A percentile compares a stretch with the other conserved stretches of the same genome.
phyloP scores from a whole-genome alignment of 257 asterid genomes.

The Nicotiana knightiana region DNA sequence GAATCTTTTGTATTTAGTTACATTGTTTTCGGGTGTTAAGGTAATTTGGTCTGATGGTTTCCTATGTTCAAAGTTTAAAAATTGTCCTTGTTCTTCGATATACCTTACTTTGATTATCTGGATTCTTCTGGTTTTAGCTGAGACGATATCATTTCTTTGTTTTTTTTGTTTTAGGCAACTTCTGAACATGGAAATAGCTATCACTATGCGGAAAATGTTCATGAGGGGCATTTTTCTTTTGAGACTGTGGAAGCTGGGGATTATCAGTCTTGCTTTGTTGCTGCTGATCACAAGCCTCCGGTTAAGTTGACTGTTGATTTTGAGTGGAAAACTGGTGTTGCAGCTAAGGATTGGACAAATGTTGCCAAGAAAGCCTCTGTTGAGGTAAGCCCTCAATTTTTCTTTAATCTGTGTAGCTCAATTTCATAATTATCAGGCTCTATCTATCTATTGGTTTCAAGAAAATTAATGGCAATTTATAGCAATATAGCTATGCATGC shows the following conservation, averaged over 20 bases:
- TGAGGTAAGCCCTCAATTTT: slow-evolving; percentile 46
- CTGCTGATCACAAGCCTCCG: slow-evolving; percentile 64
- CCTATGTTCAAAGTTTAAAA: not conserved
- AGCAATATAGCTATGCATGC: not conserved
- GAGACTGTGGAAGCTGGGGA: slow-evolving; percentile 81
- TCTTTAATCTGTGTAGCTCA: slow-evolving; percentile 7
- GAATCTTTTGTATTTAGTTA: not conserved
- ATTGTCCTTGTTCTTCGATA: not conserved
- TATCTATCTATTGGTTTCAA: not conserved
- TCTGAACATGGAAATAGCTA: slow-evolving; percentile 71
- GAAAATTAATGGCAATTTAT: not conserved
- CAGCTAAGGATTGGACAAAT: slow-evolving; percentile 88
- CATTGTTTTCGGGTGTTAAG: not conserved
- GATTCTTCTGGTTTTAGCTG: not conserved
- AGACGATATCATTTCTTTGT: not conserved
- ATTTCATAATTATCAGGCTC: not conserved
- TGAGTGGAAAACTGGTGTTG: slow-evolving; percentile 92
- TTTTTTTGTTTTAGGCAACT: slow-evolving; percentile 47
- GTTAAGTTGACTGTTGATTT: slow-evolving; percentile 59
- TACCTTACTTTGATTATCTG: not conserved
- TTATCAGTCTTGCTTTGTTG: slow-evolving; percentile 82
- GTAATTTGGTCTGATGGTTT: slow-evolving; percentile 3
- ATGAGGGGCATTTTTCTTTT: slow-evolving; percentile 75
- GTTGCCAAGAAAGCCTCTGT: slow-evolving; percentile 90
- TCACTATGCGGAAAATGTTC: slow-evolving; percentile 77